Base-by-base conservation (phyloP, 306 rosid genomes). In the Abrus precatorius region DNA sequence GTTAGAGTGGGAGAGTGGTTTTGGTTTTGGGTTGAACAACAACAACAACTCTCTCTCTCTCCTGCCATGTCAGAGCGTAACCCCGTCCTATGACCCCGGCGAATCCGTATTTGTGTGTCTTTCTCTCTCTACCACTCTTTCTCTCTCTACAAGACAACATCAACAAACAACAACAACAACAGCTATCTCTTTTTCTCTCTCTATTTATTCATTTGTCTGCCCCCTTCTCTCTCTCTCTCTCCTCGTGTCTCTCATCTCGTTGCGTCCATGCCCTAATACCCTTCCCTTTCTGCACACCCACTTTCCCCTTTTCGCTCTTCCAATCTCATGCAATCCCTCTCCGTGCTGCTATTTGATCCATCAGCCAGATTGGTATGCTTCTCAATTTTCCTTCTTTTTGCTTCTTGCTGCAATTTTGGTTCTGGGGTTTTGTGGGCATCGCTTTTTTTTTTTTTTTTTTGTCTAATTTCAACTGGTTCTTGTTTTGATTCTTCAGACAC, bases 51-150 rank as follows among this genome's bases (percentile, higher is more conserved):
- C 38, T 69, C 85, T 84, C 89, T 88, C 91, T 84, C 89, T 71
- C 82, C 85, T 91, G 97, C 97, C 98, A 90, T 92, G 98, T 94
- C 97, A 94, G 97, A 86, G 90, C 65, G 91, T 81, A 89, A 87
- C 89, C 95, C 92, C 90, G 94, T 88, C 94, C 93, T 88, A 81
- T 86, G 93, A 90, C 90, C 92, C 91, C 92, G 94, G 92, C 94
- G 97, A 90, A 84, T 88, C 97, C 97, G 93, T 90, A 88, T 84
- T 85, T 89, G 89, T 86, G 80, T 70, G 53, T 83, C 84, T 83
- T 52, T 87, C 89, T 89, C 92, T 90, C 82, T 91, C 87, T 90
- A 77, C 65, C 52, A 5, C 72, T 52, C 78, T 68, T 55, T 87
- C 83, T 84, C 85, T 82, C 76, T 79, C 79, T 57, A 70, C 49